Base-by-base conservation (phyloP, 768 basidiomycete genomes). In the Coprinellus micaceus region DNA sequence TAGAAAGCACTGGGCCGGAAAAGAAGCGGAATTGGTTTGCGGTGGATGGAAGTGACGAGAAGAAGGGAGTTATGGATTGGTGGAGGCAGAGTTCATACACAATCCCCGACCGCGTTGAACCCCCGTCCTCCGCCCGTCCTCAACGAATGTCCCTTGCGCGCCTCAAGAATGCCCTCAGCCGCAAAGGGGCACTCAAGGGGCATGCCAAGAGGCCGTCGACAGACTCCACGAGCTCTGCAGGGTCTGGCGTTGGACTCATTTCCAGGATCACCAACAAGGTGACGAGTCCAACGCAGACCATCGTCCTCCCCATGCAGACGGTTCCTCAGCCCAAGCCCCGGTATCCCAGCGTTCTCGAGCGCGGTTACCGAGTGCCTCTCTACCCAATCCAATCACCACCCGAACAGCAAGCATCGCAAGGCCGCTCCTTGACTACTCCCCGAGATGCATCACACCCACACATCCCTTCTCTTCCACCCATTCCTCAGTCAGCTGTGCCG, bases 341-440 rank as follows among this genome's bases (percentile, higher is more conserved):
- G 33, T 73, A 73, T 57, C 73, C 73, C 2, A 73, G 69, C 52
- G 60, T 69, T 6, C 71, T 75, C 15, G 74, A 77, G 50, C 67
- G 72, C 28, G 64, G 67, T 21, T 64, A 59, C 56, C 63, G 58
- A 59, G 65, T 55, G 49, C 66, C 61, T 51, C 60, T 59, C 54
- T 69, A 63, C 61, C 67, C 52, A 39, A 60, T 60, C 5, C 21
- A 36, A 25, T 58, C 61, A 25, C 59, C 60, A n/a, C 62, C 58
- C 24, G 58, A 60, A 17, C n/a, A n/a, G 61, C 59, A 28, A 54
- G 61, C 41, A n/a, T 43, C 57, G 15, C 52, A 43, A n/a, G 29
- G 52, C 46, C 68, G 64, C 19, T 50, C 54, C 7, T 47, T 60
- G 6, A 59, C 57, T 13, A 33, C 33, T 33, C 33, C 33, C 33